Conservation (phyloP, 192 early-diverging fungal genomes). For the Haplosporangium gracile region DNA sequence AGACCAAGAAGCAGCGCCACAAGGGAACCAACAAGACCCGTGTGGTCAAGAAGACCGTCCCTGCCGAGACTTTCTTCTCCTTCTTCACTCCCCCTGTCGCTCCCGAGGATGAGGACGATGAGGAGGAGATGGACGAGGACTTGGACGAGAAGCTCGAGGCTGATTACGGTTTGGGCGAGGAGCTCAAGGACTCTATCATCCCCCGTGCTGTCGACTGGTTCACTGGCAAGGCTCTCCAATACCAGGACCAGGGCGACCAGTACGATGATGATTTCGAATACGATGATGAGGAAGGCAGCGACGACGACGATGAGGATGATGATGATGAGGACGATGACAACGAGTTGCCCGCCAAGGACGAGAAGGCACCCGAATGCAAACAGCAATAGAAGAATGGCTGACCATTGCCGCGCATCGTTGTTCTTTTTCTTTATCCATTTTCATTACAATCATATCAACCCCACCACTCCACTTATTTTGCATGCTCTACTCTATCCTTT, state of each 20-base stretch:
- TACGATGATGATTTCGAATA: slow-evolving; percentile 47
- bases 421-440: not conserved
- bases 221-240: slow-evolving; percentile 96
- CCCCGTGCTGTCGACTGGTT: slow-evolving; percentile 98
- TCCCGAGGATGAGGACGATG: slow-evolving; percentile 76
- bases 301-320: slow-evolving; percentile 59
- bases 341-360: slow-evolving; percentile 48
- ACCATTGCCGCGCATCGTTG: not conserved
- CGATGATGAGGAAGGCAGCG: slow-evolving; percentile 55
- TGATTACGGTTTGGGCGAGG: slow-evolving; percentile 98
- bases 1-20: slow-evolving; percentile 99
- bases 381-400: slow-evolving; percentile 47
- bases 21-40: slow-evolving; percentile 99
- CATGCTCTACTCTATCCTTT: slow-evolving; percentile 11
- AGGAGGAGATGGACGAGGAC: slow-evolving; percentile 82
- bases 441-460: slow-evolving; percentile 14
- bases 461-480: slow-evolving; percentile 9
- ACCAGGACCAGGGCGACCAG: slow-evolving; percentile 65
- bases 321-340: slow-evolving; percentile 58
- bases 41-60: slow-evolving; percentile 96
- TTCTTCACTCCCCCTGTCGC: slow-evolving; percentile 93
- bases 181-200: slow-evolving; percentile 98
- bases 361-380: slow-evolving; percentile 57
- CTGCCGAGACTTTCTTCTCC: slow-evolving; percentile 96
- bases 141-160: slow-evolving; percentile 90